Base-by-base conservation (phyloP, 345 rosid species). In the Physaria fendleri region DNA sequence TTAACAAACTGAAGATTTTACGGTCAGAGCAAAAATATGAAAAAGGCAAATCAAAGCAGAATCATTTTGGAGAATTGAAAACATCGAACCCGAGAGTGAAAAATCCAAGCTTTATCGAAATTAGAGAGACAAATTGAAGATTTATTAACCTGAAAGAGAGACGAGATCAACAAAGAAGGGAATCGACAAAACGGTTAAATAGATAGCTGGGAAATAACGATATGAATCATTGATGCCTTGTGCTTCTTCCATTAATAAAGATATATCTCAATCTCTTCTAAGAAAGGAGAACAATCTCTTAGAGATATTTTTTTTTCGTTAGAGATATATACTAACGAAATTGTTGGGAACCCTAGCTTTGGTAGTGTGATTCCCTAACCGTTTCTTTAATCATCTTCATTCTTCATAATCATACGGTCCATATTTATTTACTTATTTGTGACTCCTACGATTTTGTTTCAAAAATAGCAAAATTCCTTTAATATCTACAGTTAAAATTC, bases 121-220 rank as follows among this genome's bases (percentile, higher is more conserved):
- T 12, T 0, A 6, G 3, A 60, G 40, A 39, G 8, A 15, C 9
- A 58, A 35, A 45, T 6, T 6, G 0, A 43, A 52, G 58, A 12
- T 11, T 24, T 1, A 45, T 34, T 32, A 61, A 82, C 92, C 95
- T 80, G 96, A 77, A 76, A 80, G 42, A 91, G 43, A 67, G 81
- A 66, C 96, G 95, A 91, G 51, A 91, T 67, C n/a, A n/a, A n/a
- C n/a, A n/a, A n/a, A n/a, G n/a, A n/a, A n/a, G n/a, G n/a, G n/a
- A n/a, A n/a, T n/a, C 43, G 65, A 69, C 25, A 88, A 76, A 51
- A 91, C 79, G 15, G 81, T 77, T 38, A 88, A 64, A 81, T 88
- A 82, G 48, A 88, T 79, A 22, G 83, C 58, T 13, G 98, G 95
- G 13, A 91, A 82, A 29, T 82, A 82, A 41, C 94, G 83, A 57